phyloP scores from a whole-genome alignment of 805 yeast genomes.

The Grigorovia transvaalensis region DNA sequence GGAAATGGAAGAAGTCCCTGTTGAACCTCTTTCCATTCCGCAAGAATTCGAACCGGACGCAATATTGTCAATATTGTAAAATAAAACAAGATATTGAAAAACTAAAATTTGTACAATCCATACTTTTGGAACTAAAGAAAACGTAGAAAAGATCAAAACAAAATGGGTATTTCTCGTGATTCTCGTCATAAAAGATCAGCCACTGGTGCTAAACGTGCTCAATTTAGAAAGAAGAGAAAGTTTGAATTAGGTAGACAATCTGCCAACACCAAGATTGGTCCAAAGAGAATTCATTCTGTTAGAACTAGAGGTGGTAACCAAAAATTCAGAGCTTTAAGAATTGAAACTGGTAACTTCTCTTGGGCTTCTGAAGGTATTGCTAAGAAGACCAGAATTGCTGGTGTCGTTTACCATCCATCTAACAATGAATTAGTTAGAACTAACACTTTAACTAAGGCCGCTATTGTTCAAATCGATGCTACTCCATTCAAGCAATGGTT shows the following conservation, averaged over 20 bases:
- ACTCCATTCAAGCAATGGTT: conserved; percentile 99
- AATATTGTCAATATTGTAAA: not conserved
- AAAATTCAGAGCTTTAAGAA: conserved; percentile 99
- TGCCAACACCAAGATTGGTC: conserved; percentile 98
- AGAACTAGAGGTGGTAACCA: conserved; percentile 99
- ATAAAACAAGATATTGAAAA: not conserved
- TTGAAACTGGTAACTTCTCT: conserved; percentile 98
- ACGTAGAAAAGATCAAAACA: conserved; percentile 20
- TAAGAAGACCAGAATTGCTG: conserved; percentile 97
- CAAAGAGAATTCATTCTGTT: conserved; percentile 97
- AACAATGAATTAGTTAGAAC: conserved; percentile 99
- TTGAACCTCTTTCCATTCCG: not conserved
- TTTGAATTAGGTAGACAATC: conserved; percentile 99
- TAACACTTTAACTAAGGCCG: conserved; percentile 97
- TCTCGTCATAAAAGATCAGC: conserved; percentile 99
- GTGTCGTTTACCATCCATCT: conserved; percentile 98
- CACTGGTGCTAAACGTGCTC: conserved; percentile 99
- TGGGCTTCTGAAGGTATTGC: conserved; percentile 99
- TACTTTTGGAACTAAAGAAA: not conserved
- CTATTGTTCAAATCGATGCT: conserved; percentile 98
- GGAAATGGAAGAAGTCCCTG: not conserved
- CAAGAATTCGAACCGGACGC: not conserved
- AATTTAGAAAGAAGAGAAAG: conserved; percentile 99
- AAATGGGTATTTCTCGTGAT: conserved; percentile 99
- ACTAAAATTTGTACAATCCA: not conserved